Conservation (phyloP, 345 rosid species). For the Populus tremula region DNA sequence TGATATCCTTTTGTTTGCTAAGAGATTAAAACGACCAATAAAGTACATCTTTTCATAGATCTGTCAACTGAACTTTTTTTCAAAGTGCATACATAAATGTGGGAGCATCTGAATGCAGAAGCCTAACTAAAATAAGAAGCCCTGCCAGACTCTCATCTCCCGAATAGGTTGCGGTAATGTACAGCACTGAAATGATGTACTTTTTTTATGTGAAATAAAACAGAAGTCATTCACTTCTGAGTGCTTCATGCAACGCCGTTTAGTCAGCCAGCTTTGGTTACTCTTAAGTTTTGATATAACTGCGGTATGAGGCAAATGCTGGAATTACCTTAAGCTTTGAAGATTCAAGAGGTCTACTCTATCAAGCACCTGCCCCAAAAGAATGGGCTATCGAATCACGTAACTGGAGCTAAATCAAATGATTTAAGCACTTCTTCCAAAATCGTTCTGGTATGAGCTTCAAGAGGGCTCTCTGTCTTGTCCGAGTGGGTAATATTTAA, state of each 20-base stretch:
- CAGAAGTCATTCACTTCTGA: not conserved
- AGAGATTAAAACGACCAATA: too few species aligned
- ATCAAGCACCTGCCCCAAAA: not conserved
- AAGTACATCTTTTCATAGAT: too few species aligned
- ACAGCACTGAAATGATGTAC: too few species aligned
- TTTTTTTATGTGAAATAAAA: not conserved
- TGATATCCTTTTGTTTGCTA: too few species aligned
- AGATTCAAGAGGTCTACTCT: not conserved
- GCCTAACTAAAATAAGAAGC: too few species aligned
- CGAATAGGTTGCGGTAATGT: too few species aligned
- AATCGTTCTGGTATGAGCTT: slow-evolving; percentile 44
- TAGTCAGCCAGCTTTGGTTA: not conserved
- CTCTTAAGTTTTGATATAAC: not conserved
- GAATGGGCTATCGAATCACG: slow-evolving; percentile 9
- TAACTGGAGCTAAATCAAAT: slow-evolving; percentile 44
- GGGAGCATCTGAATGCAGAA: too few species aligned
- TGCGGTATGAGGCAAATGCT: not conserved
- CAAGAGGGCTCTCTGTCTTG: slow-evolving; percentile 70
- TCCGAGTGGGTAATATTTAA: slow-evolving; percentile 72
- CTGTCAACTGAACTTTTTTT: too few species aligned
- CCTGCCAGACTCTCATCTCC: too few species aligned
- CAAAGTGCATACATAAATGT: too few species aligned
- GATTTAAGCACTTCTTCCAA: slow-evolving; percentile 83
- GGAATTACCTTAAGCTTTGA: slow-evolving; percentile 9
- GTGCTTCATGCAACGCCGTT: not conserved